Percentiles rank a stretch among this genome's conserved stretches.
These are phyloP conservation scores for Aristolochia californica DNA, from an alignment of 164 flowering plant genomes.

Conservation along the genomic window DNA sequence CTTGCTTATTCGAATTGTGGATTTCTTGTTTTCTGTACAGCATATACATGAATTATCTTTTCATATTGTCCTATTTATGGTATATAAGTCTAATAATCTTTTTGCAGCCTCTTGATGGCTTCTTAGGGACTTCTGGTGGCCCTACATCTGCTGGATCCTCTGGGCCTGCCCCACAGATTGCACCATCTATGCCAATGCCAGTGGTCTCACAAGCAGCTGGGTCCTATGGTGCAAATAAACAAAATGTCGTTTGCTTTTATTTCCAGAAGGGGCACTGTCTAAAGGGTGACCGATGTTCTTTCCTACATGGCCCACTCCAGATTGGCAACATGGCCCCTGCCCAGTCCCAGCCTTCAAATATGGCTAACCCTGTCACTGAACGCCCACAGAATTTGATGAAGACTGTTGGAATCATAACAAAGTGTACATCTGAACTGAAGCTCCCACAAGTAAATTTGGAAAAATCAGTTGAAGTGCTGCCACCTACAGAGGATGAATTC, in stretches of 20 bases:
- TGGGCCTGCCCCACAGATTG: constrained; percentile 22
- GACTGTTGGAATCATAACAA: constrained; percentile 25
- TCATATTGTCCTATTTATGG: neutral
- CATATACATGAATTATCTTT: neutral
- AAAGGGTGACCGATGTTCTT: constrained; percentile 80
- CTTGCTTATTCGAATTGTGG: neutral
- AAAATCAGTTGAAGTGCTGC: constrained; percentile 16
- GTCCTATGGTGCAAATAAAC: constrained; percentile 34
- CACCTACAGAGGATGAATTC: neutral
- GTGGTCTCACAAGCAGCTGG: constrained; percentile 8
- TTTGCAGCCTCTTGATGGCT: constrained; percentile 78
- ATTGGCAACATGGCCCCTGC: constrained; percentile 22
- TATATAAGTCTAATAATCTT: neutral
- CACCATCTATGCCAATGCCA: constrained; percentile 14
- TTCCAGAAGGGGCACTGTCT: constrained; percentile 73
- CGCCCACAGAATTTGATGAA: constrained; percentile 22
- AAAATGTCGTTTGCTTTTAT: constrained; percentile 59
- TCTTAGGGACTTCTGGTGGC: constrained; percentile 33
- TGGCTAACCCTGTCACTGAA: no score
- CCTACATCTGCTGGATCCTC: constrained; percentile 23
- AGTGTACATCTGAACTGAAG: constrained; percentile 29
- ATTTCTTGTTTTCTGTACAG: neutral
- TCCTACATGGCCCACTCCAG: constrained; percentile 35
- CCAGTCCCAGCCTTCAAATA: neutral
- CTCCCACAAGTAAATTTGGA: constrained; percentile 21